Percentiles rank a stretch among this genome's conserved stretches.
These are phyloP conservation scores for Cladosporium sp. DNA, from an alignment of 2,329 filamentous ascomycete species.

Conservation along the genomic window DNA sequence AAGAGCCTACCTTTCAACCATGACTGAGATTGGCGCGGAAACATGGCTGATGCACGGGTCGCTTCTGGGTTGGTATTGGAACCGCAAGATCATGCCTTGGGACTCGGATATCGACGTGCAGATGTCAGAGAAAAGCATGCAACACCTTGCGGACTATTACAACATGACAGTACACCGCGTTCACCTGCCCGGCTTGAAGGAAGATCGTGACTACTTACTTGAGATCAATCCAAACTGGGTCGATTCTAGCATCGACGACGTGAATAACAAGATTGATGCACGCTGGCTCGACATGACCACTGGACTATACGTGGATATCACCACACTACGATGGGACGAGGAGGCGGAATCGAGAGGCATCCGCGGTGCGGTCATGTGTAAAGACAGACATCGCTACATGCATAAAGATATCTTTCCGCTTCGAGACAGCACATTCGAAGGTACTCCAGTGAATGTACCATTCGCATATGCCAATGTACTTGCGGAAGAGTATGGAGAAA, in stretches of 20 bases:
- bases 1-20: background rate
- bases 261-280: constrained; percentile 52
- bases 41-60: constrained; percentile 61
- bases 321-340: constrained; percentile 45
- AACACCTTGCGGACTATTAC: constrained; percentile 52
- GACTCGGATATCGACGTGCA: constrained; percentile 56
- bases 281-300: constrained; percentile 55
- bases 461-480: constrained; percentile 51
- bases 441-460: constrained; percentile 47
- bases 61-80: constrained; percentile 59
- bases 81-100: constrained; percentile 55
- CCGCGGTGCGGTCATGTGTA: constrained; percentile 45
- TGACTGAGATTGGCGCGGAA: constrained; percentile 46
- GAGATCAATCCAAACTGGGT: constrained; percentile 54
- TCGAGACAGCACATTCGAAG: constrained; percentile 50
- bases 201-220: constrained; percentile 41
- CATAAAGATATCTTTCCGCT: constrained; percentile 52
- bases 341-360: constrained; percentile 33
- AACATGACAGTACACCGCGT: constrained; percentile 54
- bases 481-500: constrained; percentile 45
- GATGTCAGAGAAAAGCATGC: constrained; percentile 49
- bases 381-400: constrained; percentile 51
- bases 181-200: background rate
- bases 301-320: constrained; percentile 57
- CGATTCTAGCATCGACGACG: constrained; percentile 40